Evolutionary conservation across 2,329 filamentous ascomycete species (phyloP), one percentile per base, ranked within the genome.

Genomic region (Lasiodiplodia sp.): DNA sequence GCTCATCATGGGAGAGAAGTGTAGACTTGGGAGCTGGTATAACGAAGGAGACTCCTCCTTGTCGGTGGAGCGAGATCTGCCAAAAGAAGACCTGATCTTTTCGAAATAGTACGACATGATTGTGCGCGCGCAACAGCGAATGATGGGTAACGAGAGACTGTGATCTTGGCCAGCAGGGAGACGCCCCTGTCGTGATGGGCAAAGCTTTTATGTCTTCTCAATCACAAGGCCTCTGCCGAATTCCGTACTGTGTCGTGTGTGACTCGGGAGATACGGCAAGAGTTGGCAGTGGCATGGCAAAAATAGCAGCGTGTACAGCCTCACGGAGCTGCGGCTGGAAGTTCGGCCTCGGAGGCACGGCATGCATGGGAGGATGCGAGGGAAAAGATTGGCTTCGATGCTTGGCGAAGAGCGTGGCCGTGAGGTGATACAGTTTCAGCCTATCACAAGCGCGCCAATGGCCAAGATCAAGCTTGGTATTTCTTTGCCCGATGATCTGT

Each of bases 271-370:
- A 40, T 23, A 49, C 25, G 38, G 57, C 38, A 62, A 21, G 21
- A 21, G 57, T n/a, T 21, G 57, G 57, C 57, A 28, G 57, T 62
- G 57, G 34, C n/a, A 49, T 16, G 16, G 40, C 40, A 62, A 62
- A 62, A 62, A 62, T 62, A 62, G 57, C 16, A 62, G 40, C 40
- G 18, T 49, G 57, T 62, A 62, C 57, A 62, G 57, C 57, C 57
- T 62, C 57, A 11, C 28, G 25, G 23, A 25, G 28, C 38, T 62
- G 57, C 57, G 40, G 57, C 57, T 34, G 34, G 23, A 12, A 34
- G 6, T 34, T 31, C 16, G 21, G 56, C 21, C n/a, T 25, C 44
- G 56, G 37, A 58, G 28, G 37, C 21, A 21, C 21, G 37, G 56
- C 37, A 58, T n/a, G 21, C 18, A 11, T 57, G 4, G 31, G 53